Evolutionary conservation across 164 flowering plant genomes (phyloP).

Genomic region (Kingdonia uniflora): DNA sequence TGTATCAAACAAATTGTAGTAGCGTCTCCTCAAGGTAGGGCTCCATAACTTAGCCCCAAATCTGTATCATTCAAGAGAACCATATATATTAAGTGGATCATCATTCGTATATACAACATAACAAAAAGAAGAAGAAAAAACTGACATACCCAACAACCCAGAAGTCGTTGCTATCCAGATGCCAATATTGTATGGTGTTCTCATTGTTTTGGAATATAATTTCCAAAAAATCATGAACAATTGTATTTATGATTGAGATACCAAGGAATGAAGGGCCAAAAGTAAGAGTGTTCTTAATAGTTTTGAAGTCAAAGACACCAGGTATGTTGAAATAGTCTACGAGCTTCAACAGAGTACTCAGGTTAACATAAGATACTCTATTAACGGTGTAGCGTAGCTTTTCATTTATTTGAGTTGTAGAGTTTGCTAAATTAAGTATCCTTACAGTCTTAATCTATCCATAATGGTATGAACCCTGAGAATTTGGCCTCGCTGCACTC

Average conservation of each 20-base stretch:
- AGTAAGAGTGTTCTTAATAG: background rate
- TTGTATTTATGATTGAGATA: background rate
- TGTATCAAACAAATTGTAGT: background rate
- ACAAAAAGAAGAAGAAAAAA: no score
- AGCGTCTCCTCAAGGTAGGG: background rate
- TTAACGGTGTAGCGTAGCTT: background rate
- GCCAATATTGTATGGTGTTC: background rate
- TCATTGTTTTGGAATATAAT: no score
- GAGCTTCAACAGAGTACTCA: background rate
- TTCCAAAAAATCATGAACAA: background rate
- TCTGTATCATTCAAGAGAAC: background rate
- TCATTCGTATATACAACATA: no score
- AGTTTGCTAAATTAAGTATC: background rate
- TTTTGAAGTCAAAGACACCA: background rate
- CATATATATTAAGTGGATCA: no score
- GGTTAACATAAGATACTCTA: background rate
- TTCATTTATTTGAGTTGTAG: background rate
- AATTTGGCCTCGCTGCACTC: no score
- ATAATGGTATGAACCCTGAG: no score
- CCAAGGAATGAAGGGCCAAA: background rate
- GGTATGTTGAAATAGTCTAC: no score
- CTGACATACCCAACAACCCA: background rate
- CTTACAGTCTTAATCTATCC: no score
- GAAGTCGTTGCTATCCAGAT: no score
- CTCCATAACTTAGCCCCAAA: background rate